Evolutionary conservation across 2,329 filamentous ascomycete genomes (phyloP), one percentile per base, ranked within the genome.

Genomic region (Blastomyces percursus): DNA sequence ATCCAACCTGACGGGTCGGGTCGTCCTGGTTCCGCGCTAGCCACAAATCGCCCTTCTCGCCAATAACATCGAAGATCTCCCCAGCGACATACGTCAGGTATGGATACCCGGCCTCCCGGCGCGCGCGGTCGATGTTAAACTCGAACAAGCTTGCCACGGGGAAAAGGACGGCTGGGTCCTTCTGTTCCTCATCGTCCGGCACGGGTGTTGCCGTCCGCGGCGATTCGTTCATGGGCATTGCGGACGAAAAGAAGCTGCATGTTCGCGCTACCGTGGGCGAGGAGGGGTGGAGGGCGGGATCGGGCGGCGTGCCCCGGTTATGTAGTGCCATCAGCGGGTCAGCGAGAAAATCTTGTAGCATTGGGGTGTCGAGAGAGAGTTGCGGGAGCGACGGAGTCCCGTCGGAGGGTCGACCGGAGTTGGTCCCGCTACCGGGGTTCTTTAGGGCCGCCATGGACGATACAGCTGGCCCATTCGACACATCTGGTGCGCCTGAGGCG

Each of bases 21-120:
- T 99, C 94, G 71, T 99, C 94, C 77, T 99, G 94, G 73, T 99
- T 99, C 75, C 91, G 91, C 61, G 94, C 94, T 63, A 99, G 85
- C 94, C 94, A 99, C 58, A 97, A 82, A 79, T 99, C 94, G 66
- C 94, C 94, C 74, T 96, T 96, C 75, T 96, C 92, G 38, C 88
- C 94, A 71, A 99, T 91, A 61, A 99, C 88, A 77, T 93, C 89
- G 71, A 93, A 93, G 66, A 93, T 90, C 84, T 99, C 94, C 67
- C 94, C 94, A 61, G 92, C 90, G 68, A 93, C 90, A 76, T 99
- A 99, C 54, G 91, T 94, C 65, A 99, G 80, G 73, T 99, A 99
- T 24, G 93, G 92, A 75, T 96, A 97, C 30, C 94, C 94, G 64
- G 89, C 93, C 77, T 97, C 94, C 63, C 90, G 86, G 69, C 96